A percentile compares a stretch with the other conserved stretches of the same genome.
Conservation (phyloP, 805 yeast species). For the Saccharomycopsis guyanensis region DNA sequence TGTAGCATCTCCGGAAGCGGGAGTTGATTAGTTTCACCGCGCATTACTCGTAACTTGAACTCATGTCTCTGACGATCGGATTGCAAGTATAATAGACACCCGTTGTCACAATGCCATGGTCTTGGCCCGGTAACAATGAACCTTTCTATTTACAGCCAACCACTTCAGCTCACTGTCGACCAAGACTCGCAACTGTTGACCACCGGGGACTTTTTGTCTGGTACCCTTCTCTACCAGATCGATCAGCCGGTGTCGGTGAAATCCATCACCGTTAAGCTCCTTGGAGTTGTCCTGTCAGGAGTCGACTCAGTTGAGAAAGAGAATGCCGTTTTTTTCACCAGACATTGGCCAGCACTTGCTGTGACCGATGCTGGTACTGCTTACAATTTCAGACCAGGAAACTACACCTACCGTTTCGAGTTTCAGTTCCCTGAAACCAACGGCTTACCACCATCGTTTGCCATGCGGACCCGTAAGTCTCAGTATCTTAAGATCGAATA, state of each 20-base stretch:
- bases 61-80: too few species aligned
- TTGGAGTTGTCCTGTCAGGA: not conserved
- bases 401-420: not conserved
- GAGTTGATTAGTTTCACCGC: too few species aligned
- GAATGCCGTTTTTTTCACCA: not conserved
- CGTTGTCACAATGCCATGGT: too few species aligned
- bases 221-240: not conserved
- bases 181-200: not conserved
- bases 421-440: not conserved
- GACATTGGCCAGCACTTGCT: not conserved
- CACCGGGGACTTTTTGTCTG: not conserved
- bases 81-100: too few species aligned
- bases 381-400: not conserved
- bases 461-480: not conserved
- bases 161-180: not conserved
- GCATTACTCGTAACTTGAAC: too few species aligned
- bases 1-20: too few species aligned
- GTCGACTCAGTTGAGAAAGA: not conserved
- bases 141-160: not conserved
- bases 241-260: not conserved
- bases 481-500: not conserved
- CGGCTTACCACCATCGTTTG: conserved; percentile 3
- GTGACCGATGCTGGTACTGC: not conserved
- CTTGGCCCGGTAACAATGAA: not conserved
- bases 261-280: not conserved